Conservation (phyloP, 75 land plant species). For the Chamaecyparis obtusa region DNA sequence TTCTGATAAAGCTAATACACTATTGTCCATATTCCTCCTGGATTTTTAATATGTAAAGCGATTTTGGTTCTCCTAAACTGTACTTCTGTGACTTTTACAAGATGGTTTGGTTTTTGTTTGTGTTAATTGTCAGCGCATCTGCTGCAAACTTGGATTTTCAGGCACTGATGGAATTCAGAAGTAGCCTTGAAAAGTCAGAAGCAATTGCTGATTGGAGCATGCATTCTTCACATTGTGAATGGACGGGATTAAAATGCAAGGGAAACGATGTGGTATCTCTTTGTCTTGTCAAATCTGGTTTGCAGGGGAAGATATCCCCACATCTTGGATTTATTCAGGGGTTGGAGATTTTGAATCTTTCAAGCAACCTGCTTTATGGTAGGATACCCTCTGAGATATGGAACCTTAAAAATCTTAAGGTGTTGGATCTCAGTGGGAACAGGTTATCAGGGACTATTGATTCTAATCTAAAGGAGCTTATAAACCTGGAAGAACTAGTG, state of each 20-base stretch:
- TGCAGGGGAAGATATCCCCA: conserved; percentile 23
- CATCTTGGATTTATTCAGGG: conserved; percentile 6
- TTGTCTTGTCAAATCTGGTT: not conserved
- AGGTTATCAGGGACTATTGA: conserved; percentile 19
- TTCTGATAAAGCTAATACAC: too few species aligned
- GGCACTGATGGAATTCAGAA: not conserved
- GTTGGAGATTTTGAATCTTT: conserved; percentile 16
- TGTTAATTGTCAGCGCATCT: not conserved
- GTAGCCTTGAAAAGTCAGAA: not conserved
- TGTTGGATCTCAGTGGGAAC: conserved; percentile 24
- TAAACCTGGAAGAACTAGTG: not conserved
- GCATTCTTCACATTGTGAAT: conserved; percentile 32
- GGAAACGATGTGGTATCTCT: conserved; percentile 4
- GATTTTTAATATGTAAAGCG: too few species aligned
- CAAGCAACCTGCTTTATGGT: conserved; percentile 17
- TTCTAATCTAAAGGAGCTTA: conserved; percentile 10
- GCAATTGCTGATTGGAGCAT: conserved; percentile 18
- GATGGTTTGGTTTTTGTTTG: too few species aligned
- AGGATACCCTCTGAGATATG: conserved; percentile 26
- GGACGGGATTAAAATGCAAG: conserved; percentile 52
- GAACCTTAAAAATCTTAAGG: conserved; percentile 1
- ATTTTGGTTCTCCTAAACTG: too few species aligned
- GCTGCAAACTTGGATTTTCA: not conserved
- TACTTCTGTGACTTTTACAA: too few species aligned
- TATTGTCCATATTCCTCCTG: too few species aligned